These are phyloP conservation scores for Pichia heedii DNA, from an alignment of 805 yeast genomes.

Conservation along the genomic window DNA sequence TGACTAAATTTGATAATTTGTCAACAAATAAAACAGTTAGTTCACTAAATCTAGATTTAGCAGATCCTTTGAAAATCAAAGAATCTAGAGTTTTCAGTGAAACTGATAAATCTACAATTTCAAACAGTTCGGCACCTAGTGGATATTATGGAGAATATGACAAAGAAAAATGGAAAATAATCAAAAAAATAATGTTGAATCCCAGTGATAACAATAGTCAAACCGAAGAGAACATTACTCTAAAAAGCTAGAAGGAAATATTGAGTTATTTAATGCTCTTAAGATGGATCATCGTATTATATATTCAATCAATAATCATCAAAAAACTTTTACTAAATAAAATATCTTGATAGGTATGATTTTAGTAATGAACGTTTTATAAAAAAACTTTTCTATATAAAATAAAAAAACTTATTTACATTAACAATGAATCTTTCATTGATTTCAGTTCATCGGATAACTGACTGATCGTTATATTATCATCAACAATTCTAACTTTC, in stretches of 20 bases:
- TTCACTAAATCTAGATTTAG: not conserved
- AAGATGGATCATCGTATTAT: too few species aligned
- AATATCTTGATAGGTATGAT: too few species aligned
- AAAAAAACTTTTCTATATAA: slow-evolving; percentile 1
- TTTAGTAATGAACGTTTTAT: too few species aligned
- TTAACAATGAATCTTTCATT: slow-evolving; percentile 36
- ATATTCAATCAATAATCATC: too few species aligned
- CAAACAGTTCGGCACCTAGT: slow-evolving; percentile 39
- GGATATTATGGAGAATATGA: slow-evolving; percentile 58
- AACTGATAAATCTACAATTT: slow-evolving; percentile 14
- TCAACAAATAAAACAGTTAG: not conserved
- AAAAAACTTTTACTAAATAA: too few species aligned
- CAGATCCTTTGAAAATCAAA: not conserved
- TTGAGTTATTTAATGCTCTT: too few species aligned
- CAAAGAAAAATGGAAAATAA: slow-evolving; percentile 54
- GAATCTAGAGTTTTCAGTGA: slow-evolving; percentile 12
- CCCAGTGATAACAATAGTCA: too few species aligned
- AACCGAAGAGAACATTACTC: too few species aligned
- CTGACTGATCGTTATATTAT: slow-evolving; percentile 42
- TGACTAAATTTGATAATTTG: not conserved
- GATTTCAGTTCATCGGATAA: slow-evolving; percentile 44
- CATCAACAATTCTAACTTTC: slow-evolving; percentile 51
- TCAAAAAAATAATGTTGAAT: slow-evolving; percentile 24
- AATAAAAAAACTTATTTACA: slow-evolving; percentile 7
- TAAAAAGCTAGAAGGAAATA: too few species aligned